phyloP scores from a whole-genome alignment of 208 protist genomes.

The Vickermania ingenoplastis region DNA sequence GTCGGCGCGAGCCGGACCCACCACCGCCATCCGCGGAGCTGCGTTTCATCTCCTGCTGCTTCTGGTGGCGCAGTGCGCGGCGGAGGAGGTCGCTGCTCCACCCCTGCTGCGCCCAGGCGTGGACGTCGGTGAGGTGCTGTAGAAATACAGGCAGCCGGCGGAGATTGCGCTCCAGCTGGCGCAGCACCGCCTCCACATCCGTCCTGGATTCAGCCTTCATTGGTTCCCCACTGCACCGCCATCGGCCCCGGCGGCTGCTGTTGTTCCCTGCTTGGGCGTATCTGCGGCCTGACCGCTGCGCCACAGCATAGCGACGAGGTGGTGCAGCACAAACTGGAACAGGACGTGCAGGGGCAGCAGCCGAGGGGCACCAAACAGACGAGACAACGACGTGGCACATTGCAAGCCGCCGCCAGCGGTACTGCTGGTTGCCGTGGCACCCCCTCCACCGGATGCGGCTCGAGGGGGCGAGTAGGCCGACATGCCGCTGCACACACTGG shows the following conservation, averaged over 20 bases:
- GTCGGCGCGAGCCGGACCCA: neutral
- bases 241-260: no score
- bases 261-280: no score
- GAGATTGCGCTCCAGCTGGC: conserved; percentile 66
- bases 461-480: neutral
- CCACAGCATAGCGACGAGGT: conserved; percentile 59
- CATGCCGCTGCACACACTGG: neutral
- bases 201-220: no score
- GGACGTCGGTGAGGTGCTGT: conserved; percentile 29
- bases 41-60: neutral
- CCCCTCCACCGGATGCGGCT: neutral
- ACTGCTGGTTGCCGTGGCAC: neutral
- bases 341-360: conserved; percentile 36
- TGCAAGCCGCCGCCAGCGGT: neutral
- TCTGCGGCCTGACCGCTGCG: no score
- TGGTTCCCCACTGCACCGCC: no score
- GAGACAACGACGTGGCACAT: neutral
- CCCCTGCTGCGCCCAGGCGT: conserved; percentile 19
- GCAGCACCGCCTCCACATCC: conserved; percentile 50
- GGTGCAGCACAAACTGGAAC: conserved; percentile 67
- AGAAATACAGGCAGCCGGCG: conserved; percentile 58
- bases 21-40: neutral
- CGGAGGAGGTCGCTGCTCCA: conserved; percentile 20
- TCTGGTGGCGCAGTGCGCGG: neutral
- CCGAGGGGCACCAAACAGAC: neutral